These are phyloP conservation scores for Canavalia gladiata DNA, from an alignment of 306 rosid species.

Conservation along the genomic window DNA sequence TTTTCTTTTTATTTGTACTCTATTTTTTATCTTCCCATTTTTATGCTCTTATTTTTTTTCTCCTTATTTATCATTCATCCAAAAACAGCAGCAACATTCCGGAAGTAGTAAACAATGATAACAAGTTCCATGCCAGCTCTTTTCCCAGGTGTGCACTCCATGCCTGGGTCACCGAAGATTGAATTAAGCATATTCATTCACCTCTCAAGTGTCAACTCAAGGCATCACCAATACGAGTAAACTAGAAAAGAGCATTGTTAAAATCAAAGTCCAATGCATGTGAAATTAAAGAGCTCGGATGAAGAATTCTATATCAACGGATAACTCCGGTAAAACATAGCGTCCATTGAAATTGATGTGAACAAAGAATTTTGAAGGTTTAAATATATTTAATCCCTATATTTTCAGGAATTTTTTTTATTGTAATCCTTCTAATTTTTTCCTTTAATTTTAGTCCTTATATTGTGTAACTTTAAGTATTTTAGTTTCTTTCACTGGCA, in stretches of 20 bases:
- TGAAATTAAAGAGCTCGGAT: background rate
- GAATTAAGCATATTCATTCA: background rate
- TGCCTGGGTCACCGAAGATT: slow-evolving; percentile 54
- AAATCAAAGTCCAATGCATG: background rate
- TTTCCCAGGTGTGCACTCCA: slow-evolving; percentile 74
- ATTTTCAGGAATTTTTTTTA: too few relatives aligned
- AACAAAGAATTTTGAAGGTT: too few relatives aligned
- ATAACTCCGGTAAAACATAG: background rate
- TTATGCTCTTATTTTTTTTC: too few relatives aligned
- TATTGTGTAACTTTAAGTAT: too few relatives aligned
- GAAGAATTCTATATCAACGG: background rate
- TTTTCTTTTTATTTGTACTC: too few relatives aligned
- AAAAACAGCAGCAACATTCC: slow-evolving; percentile 63
- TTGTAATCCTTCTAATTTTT: too few relatives aligned
- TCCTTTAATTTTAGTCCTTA: too few relatives aligned
- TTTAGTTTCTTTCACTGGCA: too few relatives aligned
- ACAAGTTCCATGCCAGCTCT: slow-evolving; percentile 25
- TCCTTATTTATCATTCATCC: too few relatives aligned
- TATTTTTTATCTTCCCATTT: too few relatives aligned
- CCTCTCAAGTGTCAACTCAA: background rate
- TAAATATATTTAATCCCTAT: too few relatives aligned
- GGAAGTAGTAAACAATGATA: slow-evolving; percentile 66
- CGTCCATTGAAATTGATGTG: background rate
- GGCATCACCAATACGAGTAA: background rate
- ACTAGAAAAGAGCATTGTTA: background rate